phyloP scores from a whole-genome alignment of 257 asterid species.

The Rubia yunnanensis region DNA sequence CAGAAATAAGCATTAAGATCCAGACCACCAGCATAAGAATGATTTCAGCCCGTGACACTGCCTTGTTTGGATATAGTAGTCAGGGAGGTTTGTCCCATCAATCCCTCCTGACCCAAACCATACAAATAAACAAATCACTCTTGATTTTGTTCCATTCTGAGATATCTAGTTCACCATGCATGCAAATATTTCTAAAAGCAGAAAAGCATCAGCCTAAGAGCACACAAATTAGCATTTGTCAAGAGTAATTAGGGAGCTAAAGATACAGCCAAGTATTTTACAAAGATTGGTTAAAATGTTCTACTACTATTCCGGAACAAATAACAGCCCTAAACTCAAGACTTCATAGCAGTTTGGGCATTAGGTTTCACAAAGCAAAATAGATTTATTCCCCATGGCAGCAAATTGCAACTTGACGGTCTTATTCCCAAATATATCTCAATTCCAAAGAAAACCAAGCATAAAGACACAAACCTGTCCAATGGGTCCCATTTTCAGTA shows the following conservation, averaged over 20 bases:
- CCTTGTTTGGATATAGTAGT: background rate
- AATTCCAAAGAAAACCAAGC: conserved; percentile 27
- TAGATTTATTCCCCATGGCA: background rate
- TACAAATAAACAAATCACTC: no score
- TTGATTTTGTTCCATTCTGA: background rate
- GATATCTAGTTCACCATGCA: background rate
- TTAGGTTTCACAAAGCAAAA: background rate
- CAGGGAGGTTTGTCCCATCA: background rate
- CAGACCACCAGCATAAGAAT: background rate
- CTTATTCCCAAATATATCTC: conserved; percentile 8
- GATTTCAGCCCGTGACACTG: background rate
- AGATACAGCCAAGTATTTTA: background rate
- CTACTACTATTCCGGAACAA: background rate
- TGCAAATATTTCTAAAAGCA: background rate
- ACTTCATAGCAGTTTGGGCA: background rate
- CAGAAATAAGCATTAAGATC: background rate
- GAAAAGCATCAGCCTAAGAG: background rate
- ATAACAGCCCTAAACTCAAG: background rate
- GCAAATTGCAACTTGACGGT: background rate
- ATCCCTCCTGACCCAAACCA: background rate
- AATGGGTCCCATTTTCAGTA: conserved; percentile 91
- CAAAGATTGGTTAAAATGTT: background rate
- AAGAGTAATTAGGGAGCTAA: background rate
- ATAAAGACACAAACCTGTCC: conserved; percentile 60
- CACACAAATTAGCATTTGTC: background rate